Evolutionary conservation across 192 early-diverging fungal species (phyloP), one percentile per base, ranked within the genome.

Genomic region (Backusella tuberculispora): DNA sequence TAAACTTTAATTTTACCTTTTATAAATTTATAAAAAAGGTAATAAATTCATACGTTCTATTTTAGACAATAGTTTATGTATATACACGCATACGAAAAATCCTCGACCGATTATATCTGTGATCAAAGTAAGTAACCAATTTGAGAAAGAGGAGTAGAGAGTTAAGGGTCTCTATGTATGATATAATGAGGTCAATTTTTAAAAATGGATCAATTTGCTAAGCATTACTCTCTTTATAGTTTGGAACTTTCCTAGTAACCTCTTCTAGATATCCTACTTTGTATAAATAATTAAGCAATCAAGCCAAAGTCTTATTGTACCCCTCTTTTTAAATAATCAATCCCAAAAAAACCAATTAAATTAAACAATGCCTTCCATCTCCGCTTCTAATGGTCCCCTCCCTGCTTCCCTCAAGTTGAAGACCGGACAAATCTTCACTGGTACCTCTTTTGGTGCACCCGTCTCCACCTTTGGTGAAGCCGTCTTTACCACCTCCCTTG

Each of bases 401-500:
- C 88, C 91, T 29, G 93, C 92, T 53, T 78, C 86, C 0, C 86
- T 98, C 71, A 92, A 91, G 79, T 83, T 98, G 63, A 88, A 91
- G 70, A 81, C 93, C 5, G 96, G 96, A 69, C 87, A 95, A 81
- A 81, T 88, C 14, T 98, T 97, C 73, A 84, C 87, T 6, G 96
- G 94, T 47, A 88, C 86, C 4, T 97, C 95, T 4, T 98, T 97
- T 78, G 97, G 97, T 56, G 93, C 95, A 0, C 79, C 92, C 10
- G 75, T 79, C 8, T 79, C 87, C 15, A 71, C 86, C 7, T 87
- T 95, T 67, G 97, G 97, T 78, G 97, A 98, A 81, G 92, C 94
- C 13, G 97, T 98, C 19, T 98, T 98, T 77, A 97, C 97, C 38
- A 97, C 96, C 0, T 93, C 94, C 9, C 78, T 97, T 63, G 97